A percentile compares a stretch with the other conserved stretches of the same genome.
Evolutionary conservation across 306 rosid genomes (phyloP).

Genomic region (Malus fusca): DNA sequence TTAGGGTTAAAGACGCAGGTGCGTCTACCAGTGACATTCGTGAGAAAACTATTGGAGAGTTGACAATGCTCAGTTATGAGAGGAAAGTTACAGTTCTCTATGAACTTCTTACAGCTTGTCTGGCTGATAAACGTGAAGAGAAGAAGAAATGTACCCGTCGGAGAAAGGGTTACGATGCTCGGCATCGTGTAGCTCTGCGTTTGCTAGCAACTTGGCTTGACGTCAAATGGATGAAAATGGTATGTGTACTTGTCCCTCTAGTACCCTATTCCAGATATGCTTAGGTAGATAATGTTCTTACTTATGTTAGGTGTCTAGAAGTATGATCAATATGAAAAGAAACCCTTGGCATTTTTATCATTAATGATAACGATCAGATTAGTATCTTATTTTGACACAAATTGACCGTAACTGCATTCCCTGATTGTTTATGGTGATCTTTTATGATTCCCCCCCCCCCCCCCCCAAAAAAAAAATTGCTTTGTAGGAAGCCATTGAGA

Average conservation of each 20-base stretch:
- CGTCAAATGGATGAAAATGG: slow-evolving; percentile 80
- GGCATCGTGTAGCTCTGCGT: slow-evolving; percentile 72
- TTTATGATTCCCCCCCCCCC: not conserved
- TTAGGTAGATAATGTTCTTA: slow-evolving; percentile 1
- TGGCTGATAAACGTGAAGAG: slow-evolving; percentile 44
- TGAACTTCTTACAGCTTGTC: slow-evolving; percentile 76
- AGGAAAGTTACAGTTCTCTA: slow-evolving; percentile 79
- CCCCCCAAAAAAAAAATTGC: not conserved
- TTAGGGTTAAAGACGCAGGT: slow-evolving; percentile 22
- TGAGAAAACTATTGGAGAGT: slow-evolving; percentile 61
- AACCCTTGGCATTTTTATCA: not conserved
- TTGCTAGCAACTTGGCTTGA: slow-evolving; percentile 82
- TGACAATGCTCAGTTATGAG: slow-evolving; percentile 49
- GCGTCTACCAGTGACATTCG: slow-evolving; percentile 22
- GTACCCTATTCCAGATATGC: slow-evolving; percentile 6
- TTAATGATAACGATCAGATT: not conserved
- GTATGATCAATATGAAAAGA: slow-evolving; percentile 1
- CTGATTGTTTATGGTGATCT: not conserved
- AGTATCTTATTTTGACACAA: not conserved
- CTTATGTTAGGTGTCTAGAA: slow-evolving; percentile 1
- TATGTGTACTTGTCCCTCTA: slow-evolving; percentile 29
- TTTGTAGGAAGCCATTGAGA: slow-evolving; percentile 87
- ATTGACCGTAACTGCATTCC: not conserved
- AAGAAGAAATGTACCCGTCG: slow-evolving; percentile 40
- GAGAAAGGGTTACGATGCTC: slow-evolving; percentile 88